These are phyloP conservation scores for Kwoniella botswanensis DNA, from an alignment of 768 basidiomycete genomes.

Conservation along the genomic window DNA sequence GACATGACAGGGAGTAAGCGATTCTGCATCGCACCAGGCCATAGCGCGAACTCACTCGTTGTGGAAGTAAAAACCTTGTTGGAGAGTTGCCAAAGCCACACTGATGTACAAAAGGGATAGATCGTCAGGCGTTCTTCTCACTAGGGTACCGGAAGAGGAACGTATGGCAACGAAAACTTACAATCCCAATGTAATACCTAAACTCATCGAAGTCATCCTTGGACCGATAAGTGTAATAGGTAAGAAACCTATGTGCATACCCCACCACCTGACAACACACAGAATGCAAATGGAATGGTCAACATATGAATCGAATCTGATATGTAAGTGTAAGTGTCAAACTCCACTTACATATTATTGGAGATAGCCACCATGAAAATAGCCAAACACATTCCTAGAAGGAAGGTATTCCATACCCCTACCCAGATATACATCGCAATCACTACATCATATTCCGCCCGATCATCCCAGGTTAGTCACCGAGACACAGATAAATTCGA, in stretches of 20 bases:
- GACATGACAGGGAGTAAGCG: no score
- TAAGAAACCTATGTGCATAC: constrained; percentile 41
- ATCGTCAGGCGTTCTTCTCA: background rate
- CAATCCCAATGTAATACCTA: constrained; percentile 46
- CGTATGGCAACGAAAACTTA: constrained; percentile 26
- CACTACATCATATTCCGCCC: background rate
- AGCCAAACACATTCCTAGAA: constrained; percentile 39
- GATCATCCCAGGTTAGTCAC: background rate
- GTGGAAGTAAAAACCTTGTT: constrained; percentile 32
- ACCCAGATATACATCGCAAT: constrained; percentile 24
- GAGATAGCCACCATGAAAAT: constrained; percentile 35
- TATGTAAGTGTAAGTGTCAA: no score
- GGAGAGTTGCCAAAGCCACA: constrained; percentile 29
- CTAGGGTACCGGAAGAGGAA: background rate
- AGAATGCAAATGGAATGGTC: background rate
- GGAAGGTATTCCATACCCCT: constrained; percentile 37
- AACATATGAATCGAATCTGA: no score
- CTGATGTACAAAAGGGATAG: background rate
- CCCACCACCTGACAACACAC: constrained; percentile 32
- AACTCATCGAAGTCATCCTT: constrained; percentile 38
- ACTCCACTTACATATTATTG: constrained; percentile 36
- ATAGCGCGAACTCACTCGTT: constrained; percentile 19
- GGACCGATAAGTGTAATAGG: constrained; percentile 47
- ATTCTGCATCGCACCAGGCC: no score
- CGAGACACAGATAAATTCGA: background rate